These are phyloP conservation scores for Chrysosphaeria jannelii DNA, from an alignment of 2,329 filamentous ascomycete genomes.

Conservation along the genomic window DNA sequence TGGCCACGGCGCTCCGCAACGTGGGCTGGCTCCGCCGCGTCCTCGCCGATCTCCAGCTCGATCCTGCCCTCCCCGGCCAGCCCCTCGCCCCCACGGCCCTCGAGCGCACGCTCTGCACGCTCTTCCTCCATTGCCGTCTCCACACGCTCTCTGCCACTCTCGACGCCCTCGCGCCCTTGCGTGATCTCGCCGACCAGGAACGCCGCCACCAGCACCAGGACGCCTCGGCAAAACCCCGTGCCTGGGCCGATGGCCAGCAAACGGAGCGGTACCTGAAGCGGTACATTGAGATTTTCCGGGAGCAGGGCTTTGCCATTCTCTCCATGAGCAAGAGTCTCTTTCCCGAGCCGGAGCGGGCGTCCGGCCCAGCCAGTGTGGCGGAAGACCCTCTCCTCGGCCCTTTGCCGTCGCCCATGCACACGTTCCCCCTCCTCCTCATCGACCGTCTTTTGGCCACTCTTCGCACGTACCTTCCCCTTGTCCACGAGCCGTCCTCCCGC, in stretches of 20 bases:
- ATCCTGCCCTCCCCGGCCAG: conserved; percentile 2
- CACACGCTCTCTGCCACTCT: conserved; percentile 53
- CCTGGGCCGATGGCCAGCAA: conserved; percentile 51
- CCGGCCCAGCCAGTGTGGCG: conserved; percentile 2
- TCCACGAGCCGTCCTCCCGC: conserved; percentile 47
- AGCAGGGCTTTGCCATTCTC: conserved; percentile 87
- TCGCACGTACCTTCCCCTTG: conserved; percentile 45
- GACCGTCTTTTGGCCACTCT: conserved; percentile 54
- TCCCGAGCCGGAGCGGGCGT: conserved; percentile 10
- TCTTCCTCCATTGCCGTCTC: conserved; percentile 70
- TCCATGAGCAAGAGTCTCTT: conserved; percentile 88
- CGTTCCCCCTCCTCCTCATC: conserved; percentile 61
- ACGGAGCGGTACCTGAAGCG: conserved; percentile 83
- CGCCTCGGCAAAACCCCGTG: conserved; percentile 10
- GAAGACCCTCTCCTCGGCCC: conserved; percentile 19
- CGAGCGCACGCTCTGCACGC: conserved; percentile 44
- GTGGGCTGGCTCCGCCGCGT: conserved; percentile 75
- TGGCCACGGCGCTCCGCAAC: conserved; percentile 70
- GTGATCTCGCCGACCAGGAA: conserved; percentile 75
- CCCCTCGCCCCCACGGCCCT: conserved; percentile 9
- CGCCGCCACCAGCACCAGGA: conserved; percentile 14
- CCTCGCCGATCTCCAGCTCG: conserved; percentile 33
- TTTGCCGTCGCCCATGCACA: conserved; percentile 47
- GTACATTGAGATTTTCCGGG: conserved; percentile 90
- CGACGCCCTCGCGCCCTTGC: conserved; percentile 55